These are phyloP conservation scores for Papiliotrema flavescens DNA, from an alignment of 1,284 basidiomycete species.

Conservation along the genomic window DNA sequence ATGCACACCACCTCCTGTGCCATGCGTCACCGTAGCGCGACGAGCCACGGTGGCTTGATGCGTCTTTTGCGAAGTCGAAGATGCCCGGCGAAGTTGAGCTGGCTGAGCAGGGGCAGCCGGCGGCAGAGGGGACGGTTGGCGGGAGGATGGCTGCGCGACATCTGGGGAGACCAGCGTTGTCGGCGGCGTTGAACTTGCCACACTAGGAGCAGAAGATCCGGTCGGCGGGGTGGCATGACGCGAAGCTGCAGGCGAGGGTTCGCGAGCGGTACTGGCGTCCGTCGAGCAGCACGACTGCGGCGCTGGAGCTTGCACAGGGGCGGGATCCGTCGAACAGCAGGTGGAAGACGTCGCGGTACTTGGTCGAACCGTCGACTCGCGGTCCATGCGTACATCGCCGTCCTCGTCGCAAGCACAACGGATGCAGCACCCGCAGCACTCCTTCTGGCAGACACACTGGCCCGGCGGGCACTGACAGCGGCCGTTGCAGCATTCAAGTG, in stretches of 20 bases:
- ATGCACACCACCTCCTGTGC: slow-evolving; percentile 7
- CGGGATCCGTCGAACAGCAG: slow-evolving; percentile 5
- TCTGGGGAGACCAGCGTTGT: not conserved
- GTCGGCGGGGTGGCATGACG: slow-evolving; percentile 3
- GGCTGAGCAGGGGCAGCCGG: not conserved
- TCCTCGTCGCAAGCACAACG: slow-evolving; percentile 43
- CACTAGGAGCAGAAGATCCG: not conserved
- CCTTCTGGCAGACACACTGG: slow-evolving; percentile 45
- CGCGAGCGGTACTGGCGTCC: not conserved
- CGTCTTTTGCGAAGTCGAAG: slow-evolving; percentile 10
- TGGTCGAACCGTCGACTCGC: not conserved
- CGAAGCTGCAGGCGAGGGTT: not conserved
- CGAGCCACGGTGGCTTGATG: slow-evolving; percentile 8
- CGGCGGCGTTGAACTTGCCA: not conserved
- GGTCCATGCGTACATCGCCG: slow-evolving; percentile 22
- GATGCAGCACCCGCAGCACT: slow-evolving; percentile 49
- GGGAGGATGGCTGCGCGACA: not conserved
- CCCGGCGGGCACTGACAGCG: slow-evolving; percentile 47
- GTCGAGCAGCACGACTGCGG: slow-evolving; percentile 2
- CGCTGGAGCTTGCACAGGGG: not conserved
- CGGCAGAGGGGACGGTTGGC: not conserved
- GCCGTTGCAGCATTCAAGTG: slow-evolving; percentile 49
- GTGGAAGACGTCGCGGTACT: not conserved
- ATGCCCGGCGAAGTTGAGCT: slow-evolving; percentile 10
- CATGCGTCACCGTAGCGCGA: slow-evolving; percentile 25